phyloP scores from a whole-genome alignment of 139 green algal species.

The Chlorella sorokiniana region DNA sequence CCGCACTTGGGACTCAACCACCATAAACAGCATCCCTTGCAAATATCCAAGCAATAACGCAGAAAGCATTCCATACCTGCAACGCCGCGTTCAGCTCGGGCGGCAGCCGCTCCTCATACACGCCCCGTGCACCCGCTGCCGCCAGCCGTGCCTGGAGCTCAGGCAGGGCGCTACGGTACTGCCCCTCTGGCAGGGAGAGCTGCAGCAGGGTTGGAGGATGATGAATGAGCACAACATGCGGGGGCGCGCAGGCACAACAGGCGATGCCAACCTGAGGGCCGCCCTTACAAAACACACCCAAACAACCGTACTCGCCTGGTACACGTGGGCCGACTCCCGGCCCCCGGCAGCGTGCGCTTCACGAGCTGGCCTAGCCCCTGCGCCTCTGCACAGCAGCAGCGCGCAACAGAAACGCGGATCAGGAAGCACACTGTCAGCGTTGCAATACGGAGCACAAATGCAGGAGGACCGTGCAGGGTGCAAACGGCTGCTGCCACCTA shows the following conservation, averaged over 20 bases:
- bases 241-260: too few species aligned
- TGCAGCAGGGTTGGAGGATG: slow-evolving; percentile 26
- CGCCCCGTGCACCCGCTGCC: slow-evolving; percentile 53
- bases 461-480: too few species aligned
- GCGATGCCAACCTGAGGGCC: too few species aligned
- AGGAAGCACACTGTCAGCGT: not conserved
- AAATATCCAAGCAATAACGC: not conserved
- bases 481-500: too few species aligned
- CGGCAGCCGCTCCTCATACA: slow-evolving; percentile 83
- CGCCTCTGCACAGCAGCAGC: not conserved
- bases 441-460: not conserved
- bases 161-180: slow-evolving; percentile 50
- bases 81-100: slow-evolving; percentile 68
- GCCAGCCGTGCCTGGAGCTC: slow-evolving; percentile 59
- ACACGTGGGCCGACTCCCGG: slow-evolving; percentile 52
- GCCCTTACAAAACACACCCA: not conserved
- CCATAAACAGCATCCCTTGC: not conserved
- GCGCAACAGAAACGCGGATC: too few species aligned
- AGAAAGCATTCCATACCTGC: slow-evolving; percentile 15
- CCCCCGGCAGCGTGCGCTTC: slow-evolving; percentile 62
- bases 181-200: slow-evolving; percentile 69
- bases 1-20: not conserved
- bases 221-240: not conserved
- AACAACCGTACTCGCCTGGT: slow-evolving; percentile 49
- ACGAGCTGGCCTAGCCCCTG: slow-evolving; percentile 24